Evolutionary conservation across 345 rosid species (phyloP), one percentile per base, ranked within the genome.

Genomic region (Rhodomyrtus tomentosa): DNA sequence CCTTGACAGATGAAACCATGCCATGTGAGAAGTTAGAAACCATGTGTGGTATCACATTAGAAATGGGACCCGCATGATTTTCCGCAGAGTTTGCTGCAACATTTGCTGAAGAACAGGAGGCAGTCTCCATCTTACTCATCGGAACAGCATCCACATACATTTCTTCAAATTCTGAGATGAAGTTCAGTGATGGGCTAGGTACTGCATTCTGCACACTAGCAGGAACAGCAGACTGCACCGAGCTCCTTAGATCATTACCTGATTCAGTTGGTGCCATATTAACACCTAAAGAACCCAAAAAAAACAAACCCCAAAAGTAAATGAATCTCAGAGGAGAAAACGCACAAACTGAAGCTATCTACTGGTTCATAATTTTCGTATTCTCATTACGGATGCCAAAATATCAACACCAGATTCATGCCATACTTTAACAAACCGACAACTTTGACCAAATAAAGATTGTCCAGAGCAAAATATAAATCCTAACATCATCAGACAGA

Each of bases 201-300:
- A 81, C 84, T 45, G 82, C 73, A 76, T 38, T 82, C 76, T 53
- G 72, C 55, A 88, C 82, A 82, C 86, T 79, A 32, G 40, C 83
- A 82, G 84, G 87, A 88, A 84, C 85, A 84, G 86, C 29, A 84
- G 85, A 85, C 81, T 85, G 90, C 59, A 85, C 87, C 42, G 87
- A 55, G 40, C 89, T 87, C 87, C 89, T 89, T 85, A 42, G 85
- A 81, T 83, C 86, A 55, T 88, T 82, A 88, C 55, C 84, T 38
- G 86, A 83, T 87, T 87, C 89, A 55, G 87, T 81, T 73, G 86
- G 85, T 87, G 80, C 90, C 62, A 50, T 83, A 76, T 88, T 50
- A 88, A 84, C 68, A 80, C 91, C 96, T 93, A 85, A 76, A 90
- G 76, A 49, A 80, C 40, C 45, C 24, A 42, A 68, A 84, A 68